Percentiles rank a stretch among this genome's conserved stretches.
Conservation (phyloP, 441 rosid genomes). For the Pelargonium exstipulatum region DNA sequence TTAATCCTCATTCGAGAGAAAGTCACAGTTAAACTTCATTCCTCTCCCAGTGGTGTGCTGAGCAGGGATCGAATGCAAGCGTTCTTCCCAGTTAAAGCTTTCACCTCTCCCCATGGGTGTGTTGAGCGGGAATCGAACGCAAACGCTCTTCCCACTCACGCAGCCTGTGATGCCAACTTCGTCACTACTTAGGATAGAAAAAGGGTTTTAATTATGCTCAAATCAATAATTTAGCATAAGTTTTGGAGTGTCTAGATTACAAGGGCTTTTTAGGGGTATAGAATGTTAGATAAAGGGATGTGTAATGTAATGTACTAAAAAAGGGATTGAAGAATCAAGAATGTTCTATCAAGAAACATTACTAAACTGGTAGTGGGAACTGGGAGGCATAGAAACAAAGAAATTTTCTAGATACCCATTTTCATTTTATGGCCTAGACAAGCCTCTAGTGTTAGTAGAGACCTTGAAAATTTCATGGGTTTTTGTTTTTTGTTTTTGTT, state of each 20-base stretch:
- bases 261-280: slow-evolving; percentile 9
- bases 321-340: background rate
- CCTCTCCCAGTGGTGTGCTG: no score
- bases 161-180: no score
- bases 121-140: no score
- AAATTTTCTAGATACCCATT: background rate
- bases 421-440: background rate
- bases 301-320: background rate
- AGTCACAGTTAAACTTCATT: no score
- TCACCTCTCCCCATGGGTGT: no score
- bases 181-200: no score
- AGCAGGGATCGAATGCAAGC: no score
- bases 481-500: background rate
- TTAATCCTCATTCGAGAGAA: no score
- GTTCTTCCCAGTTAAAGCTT: no score
- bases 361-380: slow-evolving; percentile 6
- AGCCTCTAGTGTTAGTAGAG: no score
- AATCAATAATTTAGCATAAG: slow-evolving; percentile 1
- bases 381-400: slow-evolving; percentile 3
- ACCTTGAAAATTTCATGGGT: no score
- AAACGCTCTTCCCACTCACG: no score
- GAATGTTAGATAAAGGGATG: slow-evolving; percentile 8
- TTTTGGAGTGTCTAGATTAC: slow-evolving; percentile 3
- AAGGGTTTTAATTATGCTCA: background rate
- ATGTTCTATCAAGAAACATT: background rate